phyloP scores from a whole-genome alignment of 2,329 filamentous ascomycete species.

The Aureobasidium sp. region DNA sequence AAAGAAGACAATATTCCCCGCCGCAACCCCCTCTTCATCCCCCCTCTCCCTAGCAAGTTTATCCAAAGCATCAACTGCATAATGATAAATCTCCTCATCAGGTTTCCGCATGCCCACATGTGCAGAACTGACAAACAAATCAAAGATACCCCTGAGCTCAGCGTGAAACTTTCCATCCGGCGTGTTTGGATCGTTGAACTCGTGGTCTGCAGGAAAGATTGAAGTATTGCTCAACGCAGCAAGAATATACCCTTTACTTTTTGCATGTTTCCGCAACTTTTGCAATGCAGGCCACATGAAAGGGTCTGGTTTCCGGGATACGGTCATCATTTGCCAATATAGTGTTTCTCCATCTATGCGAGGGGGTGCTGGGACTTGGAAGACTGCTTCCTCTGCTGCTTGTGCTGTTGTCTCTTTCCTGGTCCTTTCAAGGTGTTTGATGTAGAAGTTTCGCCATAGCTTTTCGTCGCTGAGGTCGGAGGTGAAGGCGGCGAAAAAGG shows the following conservation, averaged over 20 bases:
- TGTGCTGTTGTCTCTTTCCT: slow-evolving; percentile 16
- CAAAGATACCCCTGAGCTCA: slow-evolving; percentile 61
- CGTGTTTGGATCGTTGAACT: slow-evolving; percentile 45
- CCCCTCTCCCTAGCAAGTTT: slow-evolving; percentile 49
- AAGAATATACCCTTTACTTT: slow-evolving; percentile 49
- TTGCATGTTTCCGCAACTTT: slow-evolving; percentile 44
- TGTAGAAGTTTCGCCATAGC: slow-evolving; percentile 58
- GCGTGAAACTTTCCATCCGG: slow-evolving; percentile 29
- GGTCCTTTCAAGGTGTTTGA: slow-evolving; percentile 12
- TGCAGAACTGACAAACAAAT: slow-evolving; percentile 79
- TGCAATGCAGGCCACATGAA: slow-evolving; percentile 80
- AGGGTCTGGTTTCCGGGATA: slow-evolving; percentile 62
- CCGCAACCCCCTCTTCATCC: slow-evolving; percentile 46
- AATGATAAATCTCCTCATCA: slow-evolving; percentile 68
- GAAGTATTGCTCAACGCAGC: slow-evolving; percentile 86
- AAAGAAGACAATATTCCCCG: slow-evolving; percentile 70
- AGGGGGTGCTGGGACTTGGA: slow-evolving; percentile 52
- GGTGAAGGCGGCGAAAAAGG: slow-evolving; percentile 70
- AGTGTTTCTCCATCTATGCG: slow-evolving; percentile 66
- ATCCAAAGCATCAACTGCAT: slow-evolving; percentile 59
- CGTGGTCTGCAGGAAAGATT: slow-evolving; percentile 69
- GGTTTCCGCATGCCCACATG: slow-evolving; percentile 86
- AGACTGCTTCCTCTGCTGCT: slow-evolving; percentile 22
- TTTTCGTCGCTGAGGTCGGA: slow-evolving; percentile 57
- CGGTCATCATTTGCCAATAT: slow-evolving; percentile 86